Percentiles rank a stretch among this genome's conserved stretches.
phyloP scores from a whole-genome alignment of 1,139 yeast species.

The Geotrichum reessii region DNA sequence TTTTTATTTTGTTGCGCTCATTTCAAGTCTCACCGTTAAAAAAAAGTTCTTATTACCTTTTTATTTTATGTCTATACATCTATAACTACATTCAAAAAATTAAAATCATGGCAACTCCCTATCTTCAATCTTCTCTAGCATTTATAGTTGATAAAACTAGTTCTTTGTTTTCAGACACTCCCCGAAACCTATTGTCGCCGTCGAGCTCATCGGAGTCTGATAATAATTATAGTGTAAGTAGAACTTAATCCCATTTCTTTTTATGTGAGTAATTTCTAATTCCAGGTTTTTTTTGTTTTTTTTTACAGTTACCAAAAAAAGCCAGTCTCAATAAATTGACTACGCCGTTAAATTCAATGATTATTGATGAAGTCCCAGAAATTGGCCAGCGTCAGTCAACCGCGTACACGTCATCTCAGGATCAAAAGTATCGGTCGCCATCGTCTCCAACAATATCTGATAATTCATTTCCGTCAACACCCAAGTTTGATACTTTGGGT shows the following conservation, averaged over 20 bases:
- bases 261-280: neutral
- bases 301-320: no score
- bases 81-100: no score
- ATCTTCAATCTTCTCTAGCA: neutral
- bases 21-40: no score
- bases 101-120: neutral
- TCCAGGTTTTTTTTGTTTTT: no score
- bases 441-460: neutral
- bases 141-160: neutral
- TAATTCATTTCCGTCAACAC: neutral
- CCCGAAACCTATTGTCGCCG: neutral
- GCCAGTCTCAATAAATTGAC: neutral
- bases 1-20: no score
- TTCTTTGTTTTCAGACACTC: neutral
- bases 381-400: neutral
- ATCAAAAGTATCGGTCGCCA: neutral
- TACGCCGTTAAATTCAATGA: neutral
- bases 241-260: neutral
- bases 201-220: neutral
- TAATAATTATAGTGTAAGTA: neutral
- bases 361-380: neutral
- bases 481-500: neutral
- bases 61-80: no score
- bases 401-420: neutral
- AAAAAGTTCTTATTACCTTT: no score